Base-by-base conservation (phyloP, 2,329 filamentous ascomycete genomes). In the Cryphonectria parasitica region DNA sequence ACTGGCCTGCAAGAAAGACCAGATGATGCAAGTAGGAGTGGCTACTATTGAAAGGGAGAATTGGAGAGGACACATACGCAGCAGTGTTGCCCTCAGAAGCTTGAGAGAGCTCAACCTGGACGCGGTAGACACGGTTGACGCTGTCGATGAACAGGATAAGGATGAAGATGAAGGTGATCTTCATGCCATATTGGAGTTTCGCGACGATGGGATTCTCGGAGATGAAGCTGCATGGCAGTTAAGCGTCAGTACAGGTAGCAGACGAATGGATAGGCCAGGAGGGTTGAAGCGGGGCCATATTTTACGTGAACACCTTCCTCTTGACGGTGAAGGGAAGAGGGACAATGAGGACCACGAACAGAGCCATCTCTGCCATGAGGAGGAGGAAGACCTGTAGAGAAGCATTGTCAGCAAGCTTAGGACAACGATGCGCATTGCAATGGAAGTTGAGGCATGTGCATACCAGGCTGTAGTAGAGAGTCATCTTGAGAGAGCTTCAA, bases 151-250 rank as follows among this genome's bases (percentile, higher is more conserved):
- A 99, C 75, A 99, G 91, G 74, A 99, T 97, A 71, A 98, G 87
- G 78, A 99, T 98, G 85, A 99, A 99, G 80, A 99, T 95, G 80
- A 99, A 99, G 2, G 94, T 97, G 70, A 99, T 99, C 88, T 98
- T 98, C 84, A 99, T 88, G 77, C 94, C 95, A 85, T 99, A 98
- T 86, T 98, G 95, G 74, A 98, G 81, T 82, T 98, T 98, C 56
- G 95, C 96, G 71, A 99, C 88, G 67, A 90, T 73, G 0, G 87
- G 92, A 79, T 91, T 97, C 79, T 95, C 93, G 67, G 95, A 98
- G 79, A 99, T 95, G 89, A 99, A 99, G 77, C 92, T 94, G 73
- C 69, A 64, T 7, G 31, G 11, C 17, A 6, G 11, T n/a, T 3
- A 17, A 36, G 10, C 19, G 58, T 52, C 43, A 71, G 58, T 41